These are phyloP conservation scores for Hevea brasiliensis DNA, from an alignment of 345 rosid genomes.

Conservation along the genomic window DNA sequence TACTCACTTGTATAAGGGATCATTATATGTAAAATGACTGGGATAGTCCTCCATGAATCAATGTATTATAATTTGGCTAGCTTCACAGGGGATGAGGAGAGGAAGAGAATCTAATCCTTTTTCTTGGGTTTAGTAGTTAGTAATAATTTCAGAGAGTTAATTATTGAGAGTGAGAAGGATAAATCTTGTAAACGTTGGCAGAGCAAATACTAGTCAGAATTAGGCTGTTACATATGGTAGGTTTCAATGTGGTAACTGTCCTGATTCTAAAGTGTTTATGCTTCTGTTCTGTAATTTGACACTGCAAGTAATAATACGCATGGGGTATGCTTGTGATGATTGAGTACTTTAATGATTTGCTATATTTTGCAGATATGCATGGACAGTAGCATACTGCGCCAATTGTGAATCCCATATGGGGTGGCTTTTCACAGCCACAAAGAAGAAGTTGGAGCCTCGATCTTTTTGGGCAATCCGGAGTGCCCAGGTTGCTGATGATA, in stretches of 20 bases:
- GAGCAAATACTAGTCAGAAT: not conserved
- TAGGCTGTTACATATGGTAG: no score
- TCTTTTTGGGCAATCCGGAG: slow-evolving; percentile 89
- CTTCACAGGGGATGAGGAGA: not conserved
- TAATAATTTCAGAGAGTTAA: not conserved
- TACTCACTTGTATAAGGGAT: not conserved
- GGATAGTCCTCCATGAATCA: no score
- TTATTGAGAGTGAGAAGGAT: not conserved
- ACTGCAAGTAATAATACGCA: not conserved
- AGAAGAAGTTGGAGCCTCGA: slow-evolving; percentile 64
- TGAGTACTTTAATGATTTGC: not conserved
- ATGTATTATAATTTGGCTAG: not conserved
- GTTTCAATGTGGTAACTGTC: not conserved
- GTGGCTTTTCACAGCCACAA: slow-evolving; percentile 84
- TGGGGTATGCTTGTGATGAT: not conserved
- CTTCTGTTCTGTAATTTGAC: not conserved
- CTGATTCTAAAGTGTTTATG: not conserved
- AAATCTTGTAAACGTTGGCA: not conserved
- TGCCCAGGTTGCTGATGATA: slow-evolving; percentile 67
- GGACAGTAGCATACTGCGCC: slow-evolving; percentile 27
- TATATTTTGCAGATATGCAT: slow-evolving; percentile 67
- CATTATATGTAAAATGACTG: no score
- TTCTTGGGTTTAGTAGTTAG: not conserved
- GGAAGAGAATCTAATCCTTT: not conserved
- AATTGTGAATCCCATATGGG: slow-evolving; percentile 51